Conservation (phyloP, 2,329 filamentous ascomycete genomes). For the Trichoderma sp. region DNA sequence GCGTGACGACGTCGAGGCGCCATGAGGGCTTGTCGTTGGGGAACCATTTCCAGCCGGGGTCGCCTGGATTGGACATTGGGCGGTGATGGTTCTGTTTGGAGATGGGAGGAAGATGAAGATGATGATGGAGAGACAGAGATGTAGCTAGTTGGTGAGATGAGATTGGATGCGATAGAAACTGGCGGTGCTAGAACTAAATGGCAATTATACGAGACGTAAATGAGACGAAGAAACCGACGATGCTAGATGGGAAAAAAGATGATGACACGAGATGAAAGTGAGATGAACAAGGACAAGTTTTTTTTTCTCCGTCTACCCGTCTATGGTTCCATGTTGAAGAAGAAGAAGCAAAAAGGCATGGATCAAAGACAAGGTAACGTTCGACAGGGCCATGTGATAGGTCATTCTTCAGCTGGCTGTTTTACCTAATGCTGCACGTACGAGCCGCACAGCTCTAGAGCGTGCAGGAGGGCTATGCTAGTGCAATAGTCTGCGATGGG, state of each 20-base stretch:
- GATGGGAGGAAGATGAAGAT: neutral
- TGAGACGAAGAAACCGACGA: neutral
- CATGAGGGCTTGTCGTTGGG: constrained; percentile 47
- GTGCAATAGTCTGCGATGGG: neutral
- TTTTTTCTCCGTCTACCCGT: neutral
- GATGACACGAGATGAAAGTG: neutral
- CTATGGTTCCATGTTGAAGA: neutral
- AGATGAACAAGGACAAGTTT: neutral
- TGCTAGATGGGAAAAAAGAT: neutral
- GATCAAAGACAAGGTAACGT: neutral
- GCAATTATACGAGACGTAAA: neutral
- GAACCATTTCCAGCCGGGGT: constrained; percentile 44
- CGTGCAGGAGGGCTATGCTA: neutral
- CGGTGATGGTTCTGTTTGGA: neutral
- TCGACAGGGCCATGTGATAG: neutral
- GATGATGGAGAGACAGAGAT: neutral
- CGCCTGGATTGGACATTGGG: constrained; percentile 31
- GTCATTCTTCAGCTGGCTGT: neutral
- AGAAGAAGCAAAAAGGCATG: too few species aligned
- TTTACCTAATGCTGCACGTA: neutral
- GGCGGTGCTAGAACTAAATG: neutral
- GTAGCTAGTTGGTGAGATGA: neutral
- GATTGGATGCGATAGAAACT: neutral
- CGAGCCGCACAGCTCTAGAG: neutral
- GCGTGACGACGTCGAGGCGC: constrained; percentile 62